Percentiles rank a stretch among this genome's conserved stretches.
Evolutionary conservation across 257 asterid genomes (phyloP).

Genomic region (Solanum chilense): DNA sequence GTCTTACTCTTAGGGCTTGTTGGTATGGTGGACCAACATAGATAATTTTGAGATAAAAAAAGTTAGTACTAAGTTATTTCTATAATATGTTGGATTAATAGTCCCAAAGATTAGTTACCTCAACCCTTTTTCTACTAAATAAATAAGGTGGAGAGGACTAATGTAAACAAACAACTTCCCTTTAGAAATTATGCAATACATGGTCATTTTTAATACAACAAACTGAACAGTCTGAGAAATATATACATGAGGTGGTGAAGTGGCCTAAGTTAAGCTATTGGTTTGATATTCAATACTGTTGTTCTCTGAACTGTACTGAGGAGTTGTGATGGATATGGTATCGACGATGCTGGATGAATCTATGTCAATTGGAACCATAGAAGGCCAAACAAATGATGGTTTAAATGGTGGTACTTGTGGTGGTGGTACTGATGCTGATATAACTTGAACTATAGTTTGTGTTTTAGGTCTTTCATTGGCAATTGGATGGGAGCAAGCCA

Average conservation of each 20-base stretch:
- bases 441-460: constrained; percentile 16
- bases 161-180: not conserved
- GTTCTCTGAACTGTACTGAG: constrained; percentile 35
- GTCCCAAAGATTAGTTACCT: not conserved
- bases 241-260: not conserved
- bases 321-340: constrained; percentile 18
- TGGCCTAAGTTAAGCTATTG: not conserved
- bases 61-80: not conserved
- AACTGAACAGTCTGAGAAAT: not conserved
- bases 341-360: constrained; percentile 5
- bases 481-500: constrained; percentile 38
- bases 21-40: not conserved
- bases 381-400: constrained; percentile 39
- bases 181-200: not conserved
- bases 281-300: constrained; percentile 40
- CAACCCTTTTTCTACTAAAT: not conserved
- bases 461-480: constrained; percentile 28
- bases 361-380: constrained; percentile 1
- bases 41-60: too few relatives aligned
- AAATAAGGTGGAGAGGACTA: not conserved
- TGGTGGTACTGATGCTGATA: constrained; percentile 9
- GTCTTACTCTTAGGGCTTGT: not conserved
- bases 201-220: not conserved
- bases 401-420: constrained; percentile 26
- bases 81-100: not conserved